Evolutionary conservation across 805 yeast species (phyloP).

Genomic region (Starmerella riodocensis): DNA sequence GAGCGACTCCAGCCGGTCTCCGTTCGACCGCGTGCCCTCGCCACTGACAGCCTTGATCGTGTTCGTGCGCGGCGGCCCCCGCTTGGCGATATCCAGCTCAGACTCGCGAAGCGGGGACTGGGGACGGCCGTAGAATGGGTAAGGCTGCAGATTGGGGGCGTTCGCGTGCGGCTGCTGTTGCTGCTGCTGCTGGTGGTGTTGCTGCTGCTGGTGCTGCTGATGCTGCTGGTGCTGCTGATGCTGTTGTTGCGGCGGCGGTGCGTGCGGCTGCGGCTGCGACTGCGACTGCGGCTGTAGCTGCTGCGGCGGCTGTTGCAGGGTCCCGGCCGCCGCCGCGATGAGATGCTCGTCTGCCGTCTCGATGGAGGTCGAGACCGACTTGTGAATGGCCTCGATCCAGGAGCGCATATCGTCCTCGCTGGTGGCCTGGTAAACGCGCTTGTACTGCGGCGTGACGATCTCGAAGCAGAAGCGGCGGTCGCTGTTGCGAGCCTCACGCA

Average conservation of each 20-base stretch:
- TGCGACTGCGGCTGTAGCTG: no score
- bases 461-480: constrained; percentile 54
- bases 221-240: no score
- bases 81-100: neutral
- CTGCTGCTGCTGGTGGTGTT: neutral
- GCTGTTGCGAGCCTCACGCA: constrained; percentile 32
- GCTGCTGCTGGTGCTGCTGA: no score
- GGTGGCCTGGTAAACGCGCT: constrained; percentile 63
- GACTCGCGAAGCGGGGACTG: neutral
- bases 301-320: no score
- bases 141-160: neutral
- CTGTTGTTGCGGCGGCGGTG: no score
- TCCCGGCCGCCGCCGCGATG: no score
- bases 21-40: neutral
- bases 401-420: constrained; percentile 50
- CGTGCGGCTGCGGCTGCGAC: no score
- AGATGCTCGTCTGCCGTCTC: constrained; percentile 19
- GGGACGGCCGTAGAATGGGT: no score
- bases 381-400: constrained; percentile 55
- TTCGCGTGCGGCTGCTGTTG: neutral
- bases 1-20: constrained; percentile 14
- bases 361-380: constrained; percentile 38
- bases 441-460: constrained; percentile 56
- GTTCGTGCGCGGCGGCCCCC: neutral
- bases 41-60: neutral